Conservation (phyloP, 352 stramenopile genomes). For the Pythium pectinolyticum region DNA sequence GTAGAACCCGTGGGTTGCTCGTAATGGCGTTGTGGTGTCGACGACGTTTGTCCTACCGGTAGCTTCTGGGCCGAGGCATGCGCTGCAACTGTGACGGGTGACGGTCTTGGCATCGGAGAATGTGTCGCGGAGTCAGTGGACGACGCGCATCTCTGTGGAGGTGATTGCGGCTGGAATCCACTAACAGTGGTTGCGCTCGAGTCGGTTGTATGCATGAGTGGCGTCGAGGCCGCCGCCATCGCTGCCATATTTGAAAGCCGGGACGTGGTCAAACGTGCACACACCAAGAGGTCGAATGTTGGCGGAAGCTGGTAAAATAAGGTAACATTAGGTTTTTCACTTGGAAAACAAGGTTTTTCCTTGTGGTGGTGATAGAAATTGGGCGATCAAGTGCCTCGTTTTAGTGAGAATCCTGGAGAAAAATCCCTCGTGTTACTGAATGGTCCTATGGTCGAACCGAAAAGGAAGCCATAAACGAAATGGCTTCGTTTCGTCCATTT, state of each 20-base stretch:
- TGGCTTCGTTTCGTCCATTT: too few relatives aligned
- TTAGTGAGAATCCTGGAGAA: not conserved
- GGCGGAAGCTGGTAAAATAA: slow-evolving; percentile 25
- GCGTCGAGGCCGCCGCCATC: slow-evolving; percentile 17
- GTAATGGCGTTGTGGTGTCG: slow-evolving; percentile 10
- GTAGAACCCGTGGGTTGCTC: slow-evolving; percentile 5
- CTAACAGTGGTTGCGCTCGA: not conserved
- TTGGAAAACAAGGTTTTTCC: slow-evolving; percentile 21
- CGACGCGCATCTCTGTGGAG: not conserved
- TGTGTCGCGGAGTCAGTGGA: too few relatives aligned
- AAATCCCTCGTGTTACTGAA: not conserved
- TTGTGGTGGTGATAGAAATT: not conserved
- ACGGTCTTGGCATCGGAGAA: not conserved
- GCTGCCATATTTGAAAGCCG: slow-evolving; percentile 10
- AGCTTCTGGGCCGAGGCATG: slow-evolving; percentile 4
- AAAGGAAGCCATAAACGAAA: not conserved
- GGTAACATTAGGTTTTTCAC: slow-evolving; percentile 33
- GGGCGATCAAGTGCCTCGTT: not conserved
- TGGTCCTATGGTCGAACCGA: not conserved
- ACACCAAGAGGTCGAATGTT: slow-evolving; percentile 6
- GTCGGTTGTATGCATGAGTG: not conserved
- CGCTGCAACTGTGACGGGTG: not conserved
- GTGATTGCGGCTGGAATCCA: slow-evolving; percentile 7
- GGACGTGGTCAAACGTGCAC: too few relatives aligned
- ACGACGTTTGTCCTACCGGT: not conserved